These are phyloP conservation scores for Sporothrix curviconia DNA, from an alignment of 2,329 filamentous ascomycete species.

Conservation along the genomic window DNA sequence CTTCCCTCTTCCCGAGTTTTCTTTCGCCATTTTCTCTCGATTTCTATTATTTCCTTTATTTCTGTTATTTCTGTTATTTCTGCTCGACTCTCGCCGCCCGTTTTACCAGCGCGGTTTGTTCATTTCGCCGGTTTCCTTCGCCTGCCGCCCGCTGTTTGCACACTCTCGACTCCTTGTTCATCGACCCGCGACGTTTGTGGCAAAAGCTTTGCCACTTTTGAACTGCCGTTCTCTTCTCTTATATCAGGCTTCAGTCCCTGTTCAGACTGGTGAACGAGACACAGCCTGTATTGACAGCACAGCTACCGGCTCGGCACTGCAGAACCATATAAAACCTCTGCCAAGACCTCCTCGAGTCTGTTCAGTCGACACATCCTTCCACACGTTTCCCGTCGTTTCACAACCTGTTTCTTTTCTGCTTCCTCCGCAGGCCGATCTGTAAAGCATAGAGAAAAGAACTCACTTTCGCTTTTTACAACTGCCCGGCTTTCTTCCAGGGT, in stretches of 20 bases:
- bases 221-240: too few species aligned
- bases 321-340: not conserved
- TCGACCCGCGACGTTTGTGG: not conserved
- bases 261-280: constrained; percentile 1
- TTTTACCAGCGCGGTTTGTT: not conserved
- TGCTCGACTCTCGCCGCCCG: too few species aligned
- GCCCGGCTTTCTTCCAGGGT: too few species aligned
- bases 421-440: not conserved
- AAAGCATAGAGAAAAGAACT: not conserved
- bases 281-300: constrained; percentile 1
- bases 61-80: not conserved
- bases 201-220: not conserved
- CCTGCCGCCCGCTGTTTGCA: not conserved
- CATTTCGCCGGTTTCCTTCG: not conserved
- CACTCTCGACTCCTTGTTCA: not conserved
- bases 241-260: too few species aligned
- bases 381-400: not conserved
- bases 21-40: not conserved
- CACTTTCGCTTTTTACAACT: not conserved
- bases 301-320: not conserved
- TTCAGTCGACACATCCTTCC: not conserved
- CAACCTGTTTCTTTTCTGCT: constrained; percentile 1
- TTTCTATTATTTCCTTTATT: not conserved
- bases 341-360: constrained; percentile 6
- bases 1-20: not conserved